Percentiles rank a stretch among this genome's conserved stretches.
phyloP scores from a whole-genome alignment of 164 flowering plant genomes.

The Warburgia ugandensis region DNA sequence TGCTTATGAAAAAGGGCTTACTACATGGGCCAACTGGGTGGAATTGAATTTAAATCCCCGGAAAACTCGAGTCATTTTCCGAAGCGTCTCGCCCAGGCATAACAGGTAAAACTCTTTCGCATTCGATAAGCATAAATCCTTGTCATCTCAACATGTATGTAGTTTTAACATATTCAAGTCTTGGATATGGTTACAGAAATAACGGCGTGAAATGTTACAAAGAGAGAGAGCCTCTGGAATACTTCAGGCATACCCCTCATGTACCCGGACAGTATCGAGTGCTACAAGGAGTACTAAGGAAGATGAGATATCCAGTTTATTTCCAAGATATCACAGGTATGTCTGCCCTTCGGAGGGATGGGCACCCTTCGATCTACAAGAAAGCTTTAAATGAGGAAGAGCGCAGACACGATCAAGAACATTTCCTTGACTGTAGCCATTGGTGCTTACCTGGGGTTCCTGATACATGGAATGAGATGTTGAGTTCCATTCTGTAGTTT shows the following conservation, averaged over 20 bases:
- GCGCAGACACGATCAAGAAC: slow-evolving; percentile 15
- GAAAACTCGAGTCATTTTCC: slow-evolving; percentile 50
- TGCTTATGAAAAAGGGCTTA: slow-evolving; percentile 74
- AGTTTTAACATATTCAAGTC: not conserved
- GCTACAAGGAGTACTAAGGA: slow-evolving; percentile 44
- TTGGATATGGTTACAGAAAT: slow-evolving; percentile 43
- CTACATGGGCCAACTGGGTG: slow-evolving; percentile 87
- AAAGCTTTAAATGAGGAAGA: slow-evolving; percentile 25
- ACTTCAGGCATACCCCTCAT: slow-evolving; percentile 32
- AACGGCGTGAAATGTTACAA: slow-evolving; percentile 81
- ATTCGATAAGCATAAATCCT: too few species aligned
- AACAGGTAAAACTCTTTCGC: slow-evolving; percentile 42
- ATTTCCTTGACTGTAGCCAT: slow-evolving; percentile 29
- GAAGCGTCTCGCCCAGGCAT: slow-evolving; percentile 81
- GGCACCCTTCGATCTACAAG: slow-evolving; percentile 71
- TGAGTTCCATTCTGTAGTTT: slow-evolving; percentile 16
- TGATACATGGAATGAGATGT: slow-evolving; percentile 31
- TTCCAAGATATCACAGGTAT: slow-evolving; percentile 65
- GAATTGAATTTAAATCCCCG: slow-evolving; percentile 63
- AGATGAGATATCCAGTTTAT: slow-evolving; percentile 67
- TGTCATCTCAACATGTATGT: not conserved
- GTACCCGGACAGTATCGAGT: slow-evolving; percentile 44
- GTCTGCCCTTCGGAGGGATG: slow-evolving; percentile 67
- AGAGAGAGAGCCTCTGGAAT: slow-evolving; percentile 48
- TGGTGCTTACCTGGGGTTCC: slow-evolving; percentile 38